Evolutionary conservation across 2,329 filamentous ascomycete species (phyloP).

Genomic region (Fonsecaea pedrosoi): DNA sequence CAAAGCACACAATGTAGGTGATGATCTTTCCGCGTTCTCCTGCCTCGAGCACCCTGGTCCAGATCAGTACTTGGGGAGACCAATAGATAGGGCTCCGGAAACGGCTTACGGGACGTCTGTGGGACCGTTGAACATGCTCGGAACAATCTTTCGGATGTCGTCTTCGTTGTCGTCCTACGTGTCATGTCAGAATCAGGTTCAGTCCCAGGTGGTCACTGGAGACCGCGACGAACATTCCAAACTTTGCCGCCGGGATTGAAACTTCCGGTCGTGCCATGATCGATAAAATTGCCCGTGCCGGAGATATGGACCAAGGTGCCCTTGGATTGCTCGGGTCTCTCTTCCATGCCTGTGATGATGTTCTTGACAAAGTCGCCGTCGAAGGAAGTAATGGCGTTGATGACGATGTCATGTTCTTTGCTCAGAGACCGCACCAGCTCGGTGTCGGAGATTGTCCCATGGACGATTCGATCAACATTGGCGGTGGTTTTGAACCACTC

Average conservation of each 20-base stretch:
- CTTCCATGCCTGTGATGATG: slow-evolving; percentile 31
- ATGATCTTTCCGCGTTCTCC: slow-evolving; percentile 28
- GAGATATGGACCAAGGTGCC: slow-evolving; percentile 31
- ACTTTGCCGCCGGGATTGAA: slow-evolving; percentile 33
- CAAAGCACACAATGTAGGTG: slow-evolving; percentile 31
- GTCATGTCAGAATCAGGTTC: background rate
- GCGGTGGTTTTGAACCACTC: slow-evolving; percentile 24
- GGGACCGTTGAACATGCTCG: slow-evolving; percentile 29
- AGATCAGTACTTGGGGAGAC: background rate
- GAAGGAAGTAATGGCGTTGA: slow-evolving; percentile 31
- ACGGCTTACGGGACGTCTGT: slow-evolving; percentile 23
- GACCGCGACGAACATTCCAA: slow-evolving; percentile 28
- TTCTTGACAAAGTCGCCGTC: slow-evolving; percentile 23
- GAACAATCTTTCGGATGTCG: slow-evolving; percentile 27
- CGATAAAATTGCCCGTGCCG: slow-evolving; percentile 32
- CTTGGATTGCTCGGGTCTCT: slow-evolving; percentile 20
- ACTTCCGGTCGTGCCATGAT: slow-evolving; percentile 25
- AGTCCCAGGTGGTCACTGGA: background rate
- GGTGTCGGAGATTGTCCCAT: slow-evolving; percentile 26
- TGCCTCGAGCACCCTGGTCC: slow-evolving; percentile 24
- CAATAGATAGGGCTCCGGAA: background rate
- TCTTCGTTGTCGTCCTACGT: slow-evolving; percentile 31
- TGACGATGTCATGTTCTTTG: slow-evolving; percentile 32
- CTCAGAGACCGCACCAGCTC: slow-evolving; percentile 28
- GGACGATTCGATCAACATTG: slow-evolving; percentile 27